phyloP scores from a whole-genome alignment of 768 basidiomycete genomes.

The Podaxis mareebaensis region DNA sequence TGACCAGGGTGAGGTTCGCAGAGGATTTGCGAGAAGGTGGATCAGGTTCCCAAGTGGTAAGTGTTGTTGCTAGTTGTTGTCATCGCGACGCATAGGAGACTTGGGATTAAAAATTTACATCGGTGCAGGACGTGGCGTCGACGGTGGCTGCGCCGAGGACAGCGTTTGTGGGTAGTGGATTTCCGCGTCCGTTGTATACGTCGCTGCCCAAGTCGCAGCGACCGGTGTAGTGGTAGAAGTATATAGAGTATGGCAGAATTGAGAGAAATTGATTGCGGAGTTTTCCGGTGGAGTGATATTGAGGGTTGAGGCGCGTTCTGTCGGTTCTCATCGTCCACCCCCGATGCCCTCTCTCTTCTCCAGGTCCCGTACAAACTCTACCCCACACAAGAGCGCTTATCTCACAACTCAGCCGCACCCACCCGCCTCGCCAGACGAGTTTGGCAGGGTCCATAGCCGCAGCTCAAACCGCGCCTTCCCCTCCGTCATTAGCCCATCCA shows the following conservation, averaged over 20 bases:
- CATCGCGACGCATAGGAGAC: slow-evolving; percentile 7
- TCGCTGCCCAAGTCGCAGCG: neutral
- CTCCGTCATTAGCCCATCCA: slow-evolving; percentile 16
- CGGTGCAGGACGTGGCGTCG: neutral
- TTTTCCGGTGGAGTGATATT: slow-evolving; percentile 28
- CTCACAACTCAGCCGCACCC: slow-evolving; percentile 26
- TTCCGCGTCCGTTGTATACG: slow-evolving; percentile 12
- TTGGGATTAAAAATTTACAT: neutral
- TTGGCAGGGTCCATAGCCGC: slow-evolving; percentile 58
- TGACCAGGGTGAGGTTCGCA: neutral
- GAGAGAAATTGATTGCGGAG: slow-evolving; percentile 21
- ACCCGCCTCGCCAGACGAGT: slow-evolving; percentile 53
- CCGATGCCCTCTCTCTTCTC: slow-evolving; percentile 78
- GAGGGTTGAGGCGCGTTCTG: slow-evolving; percentile 25
- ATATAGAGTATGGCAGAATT: neutral
- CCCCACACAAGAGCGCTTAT: slow-evolving; percentile 43
- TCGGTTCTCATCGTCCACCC: slow-evolving; percentile 33
- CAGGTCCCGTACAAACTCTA: slow-evolving; percentile 64
- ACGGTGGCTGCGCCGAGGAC: neutral
- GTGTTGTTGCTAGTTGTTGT: slow-evolving; percentile 4
- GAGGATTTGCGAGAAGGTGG: neutral
- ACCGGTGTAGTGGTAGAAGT: neutral
- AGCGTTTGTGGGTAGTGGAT: slow-evolving; percentile 6
- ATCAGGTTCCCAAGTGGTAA: neutral
- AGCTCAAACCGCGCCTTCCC: slow-evolving; percentile 36